Evolutionary conservation across 2,329 filamentous ascomycete genomes (phyloP).

Genomic region (Penicillium polonicum): DNA sequence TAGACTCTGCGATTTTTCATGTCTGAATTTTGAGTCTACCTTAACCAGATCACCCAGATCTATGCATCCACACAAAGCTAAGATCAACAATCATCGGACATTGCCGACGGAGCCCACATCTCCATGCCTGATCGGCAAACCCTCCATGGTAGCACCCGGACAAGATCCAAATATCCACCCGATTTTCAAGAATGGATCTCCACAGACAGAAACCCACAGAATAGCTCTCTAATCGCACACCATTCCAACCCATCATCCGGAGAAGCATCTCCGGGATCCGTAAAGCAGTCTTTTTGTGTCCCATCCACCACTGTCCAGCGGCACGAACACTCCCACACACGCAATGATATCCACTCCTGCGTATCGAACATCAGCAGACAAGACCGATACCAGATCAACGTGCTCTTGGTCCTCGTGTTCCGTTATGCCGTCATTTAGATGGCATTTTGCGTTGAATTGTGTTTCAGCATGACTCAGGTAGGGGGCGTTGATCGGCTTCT

Average conservation of each 20-base stretch:
- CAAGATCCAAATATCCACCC: not conserved
- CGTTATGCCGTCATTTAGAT: not conserved
- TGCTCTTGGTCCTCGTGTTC: not conserved
- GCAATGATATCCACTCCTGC: not conserved
- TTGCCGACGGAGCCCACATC: not conserved
- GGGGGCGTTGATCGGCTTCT: not conserved
- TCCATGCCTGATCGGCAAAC: not conserved
- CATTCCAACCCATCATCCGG: not conserved
- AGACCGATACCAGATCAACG: not conserved
- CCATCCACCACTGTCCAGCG: not conserved
- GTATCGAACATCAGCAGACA: not conserved
- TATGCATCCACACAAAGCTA: not conserved
- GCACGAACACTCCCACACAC: not conserved
- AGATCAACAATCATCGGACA: slow-evolving; percentile 2
- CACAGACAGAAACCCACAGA: not conserved
- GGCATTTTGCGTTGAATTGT: not conserved
- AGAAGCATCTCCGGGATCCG: not conserved
- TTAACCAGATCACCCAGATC: not conserved
- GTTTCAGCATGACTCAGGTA: not conserved
- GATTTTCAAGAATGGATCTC: not conserved
- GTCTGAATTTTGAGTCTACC: not conserved
- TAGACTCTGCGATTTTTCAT: not conserved
- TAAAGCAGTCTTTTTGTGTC: not conserved
- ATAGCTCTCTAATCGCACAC: not conserved
- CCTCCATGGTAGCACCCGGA: not conserved